Percentiles rank a stretch among this genome's conserved stretches.
Evolutionary conservation across 441 rosid genomes (phyloP).

Genomic region (Theobroma grandiflorum): DNA sequence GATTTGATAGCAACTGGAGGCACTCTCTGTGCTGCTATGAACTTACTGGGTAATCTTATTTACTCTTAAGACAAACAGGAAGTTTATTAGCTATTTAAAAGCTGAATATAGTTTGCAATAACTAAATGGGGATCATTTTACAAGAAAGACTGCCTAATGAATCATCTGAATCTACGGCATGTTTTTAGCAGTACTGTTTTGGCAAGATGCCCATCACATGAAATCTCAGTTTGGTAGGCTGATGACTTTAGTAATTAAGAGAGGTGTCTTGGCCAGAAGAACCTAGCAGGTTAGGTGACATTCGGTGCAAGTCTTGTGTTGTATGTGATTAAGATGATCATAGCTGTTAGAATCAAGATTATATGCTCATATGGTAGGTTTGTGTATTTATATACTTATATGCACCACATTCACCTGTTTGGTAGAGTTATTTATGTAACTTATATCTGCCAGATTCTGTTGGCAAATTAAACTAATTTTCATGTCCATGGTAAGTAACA

Average conservation of each 20-base stretch:
- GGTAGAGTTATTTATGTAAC: not conserved
- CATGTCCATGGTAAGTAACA: not conserved
- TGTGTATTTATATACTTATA: not conserved
- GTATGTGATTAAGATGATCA: too few species aligned
- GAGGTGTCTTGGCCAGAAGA: too few species aligned
- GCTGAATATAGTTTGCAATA: not conserved
- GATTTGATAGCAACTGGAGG: conserved; percentile 97
- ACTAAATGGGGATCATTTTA: not conserved
- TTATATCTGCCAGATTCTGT: not conserved
- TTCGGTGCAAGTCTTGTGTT: too few species aligned
- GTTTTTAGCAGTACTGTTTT: too few species aligned
- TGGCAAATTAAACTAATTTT: not conserved
- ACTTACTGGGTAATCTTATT: conserved; percentile 69
- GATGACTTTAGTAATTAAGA: too few species aligned
- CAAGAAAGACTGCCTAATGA: not conserved
- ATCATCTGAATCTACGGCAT: not conserved
- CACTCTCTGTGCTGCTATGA: conserved; percentile 93
- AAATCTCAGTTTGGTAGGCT: too few species aligned
- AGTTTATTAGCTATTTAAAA: not conserved
- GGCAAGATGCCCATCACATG: too few species aligned
- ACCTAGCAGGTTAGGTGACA: too few species aligned
- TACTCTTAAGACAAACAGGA: not conserved
- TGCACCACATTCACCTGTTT: not conserved
- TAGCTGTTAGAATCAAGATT: too few species aligned
- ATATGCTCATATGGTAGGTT: not conserved